Evolutionary conservation across 2,329 filamentous ascomycete species (phyloP), one percentile per base, ranked within the genome.

Genomic region (Amphichorda felina): DNA sequence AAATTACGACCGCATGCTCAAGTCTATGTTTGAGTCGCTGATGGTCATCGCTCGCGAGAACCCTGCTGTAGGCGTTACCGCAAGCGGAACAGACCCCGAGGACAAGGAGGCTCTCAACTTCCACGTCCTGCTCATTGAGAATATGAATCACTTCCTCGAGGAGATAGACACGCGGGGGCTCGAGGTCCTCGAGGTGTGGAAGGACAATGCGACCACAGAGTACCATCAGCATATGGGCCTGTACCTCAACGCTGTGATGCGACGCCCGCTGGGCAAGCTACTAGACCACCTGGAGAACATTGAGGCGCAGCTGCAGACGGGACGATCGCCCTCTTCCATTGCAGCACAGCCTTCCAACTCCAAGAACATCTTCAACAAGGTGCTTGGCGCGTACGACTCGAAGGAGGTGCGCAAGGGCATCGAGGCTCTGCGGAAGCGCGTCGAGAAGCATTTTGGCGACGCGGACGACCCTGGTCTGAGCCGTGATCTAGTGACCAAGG

Each of bases 61-160:
- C 51, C 76, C 63, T 19, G 65, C 59, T 38, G 68, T 60, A 17
- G 57, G 62, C 10, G 57, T 65, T 17, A 57, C 53, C 14, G 37
- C 55, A 5, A 57, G 46, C 37, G 60, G 60, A 30, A 55, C 62
- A 10, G 72, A 76, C 45, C 70, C 71, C 1, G 91, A 96, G 55
- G 91, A 96, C 53, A 96, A 98, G 60, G 88, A 95, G 56, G 85
- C 87, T 5, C 72, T 98, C 41, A 96, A 96, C 61, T 94, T 94
- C 61, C 88, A 96, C 57, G 94, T 98, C 49, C 70, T 96, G 24
- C 70, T 96, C 36, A 96, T 98, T 46, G 89, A 98, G 58, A 98
- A 98, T 57, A 95, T 95, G 87, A 93, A 95, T 52, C 87, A 94
- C 58, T 96, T 94, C 60, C 67, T 91, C 9, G 88, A 96, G 54